Evolutionary conservation across 352 stramenopile species (phyloP).

Genomic region (Plasmopara muralis): DNA sequence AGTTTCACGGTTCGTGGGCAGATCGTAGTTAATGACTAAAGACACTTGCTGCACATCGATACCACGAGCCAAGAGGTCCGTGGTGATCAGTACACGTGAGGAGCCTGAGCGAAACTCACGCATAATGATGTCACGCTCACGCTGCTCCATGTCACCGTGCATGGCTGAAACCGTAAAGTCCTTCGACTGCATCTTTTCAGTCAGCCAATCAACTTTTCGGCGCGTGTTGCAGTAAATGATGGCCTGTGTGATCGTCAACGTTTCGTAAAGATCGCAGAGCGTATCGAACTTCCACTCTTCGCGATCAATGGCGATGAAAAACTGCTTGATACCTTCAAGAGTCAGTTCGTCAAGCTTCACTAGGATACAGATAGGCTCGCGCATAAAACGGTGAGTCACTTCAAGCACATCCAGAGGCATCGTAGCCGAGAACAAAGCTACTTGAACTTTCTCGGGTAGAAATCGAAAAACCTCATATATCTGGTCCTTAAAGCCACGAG

Average conservation of each 20-base stretch:
- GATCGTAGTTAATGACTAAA: conserved; percentile 99
- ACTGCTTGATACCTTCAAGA: conserved; percentile 99
- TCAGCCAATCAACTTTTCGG: conserved; percentile 99
- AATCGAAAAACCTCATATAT: conserved; percentile 99
- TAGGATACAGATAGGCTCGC: conserved; percentile 97
- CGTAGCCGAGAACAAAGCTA: conserved; percentile 98
- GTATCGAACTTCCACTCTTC: conserved; percentile 99
- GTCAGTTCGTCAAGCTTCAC: conserved; percentile 99
- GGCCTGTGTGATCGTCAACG: conserved; percentile 98
- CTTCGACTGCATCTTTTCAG: conserved; percentile 98
- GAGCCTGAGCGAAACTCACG: conserved; percentile 98
- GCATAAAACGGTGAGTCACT: conserved; percentile 98
- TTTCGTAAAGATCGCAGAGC: conserved; percentile 99
- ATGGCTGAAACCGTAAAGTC: conserved; percentile 99
- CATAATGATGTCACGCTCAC: conserved; percentile 99
- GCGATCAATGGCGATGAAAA: conserved; percentile 98
- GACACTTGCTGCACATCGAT: conserved; percentile 99
- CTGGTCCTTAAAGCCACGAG: conserved; percentile 99
- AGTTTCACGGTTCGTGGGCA: conserved; percentile 99
- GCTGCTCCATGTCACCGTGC: conserved; percentile 99
- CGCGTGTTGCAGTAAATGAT: conserved; percentile 99
- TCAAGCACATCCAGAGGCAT: conserved; percentile 99
- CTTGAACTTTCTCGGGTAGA: conserved; percentile 96
- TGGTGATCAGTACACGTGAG: conserved; percentile 99
- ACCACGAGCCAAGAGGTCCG: conserved; percentile 97